Evolutionary conservation across 1,284 basidiomycete genomes (phyloP), one percentile per base, ranked within the genome.

Genomic region (Leccinum solheimii): DNA sequence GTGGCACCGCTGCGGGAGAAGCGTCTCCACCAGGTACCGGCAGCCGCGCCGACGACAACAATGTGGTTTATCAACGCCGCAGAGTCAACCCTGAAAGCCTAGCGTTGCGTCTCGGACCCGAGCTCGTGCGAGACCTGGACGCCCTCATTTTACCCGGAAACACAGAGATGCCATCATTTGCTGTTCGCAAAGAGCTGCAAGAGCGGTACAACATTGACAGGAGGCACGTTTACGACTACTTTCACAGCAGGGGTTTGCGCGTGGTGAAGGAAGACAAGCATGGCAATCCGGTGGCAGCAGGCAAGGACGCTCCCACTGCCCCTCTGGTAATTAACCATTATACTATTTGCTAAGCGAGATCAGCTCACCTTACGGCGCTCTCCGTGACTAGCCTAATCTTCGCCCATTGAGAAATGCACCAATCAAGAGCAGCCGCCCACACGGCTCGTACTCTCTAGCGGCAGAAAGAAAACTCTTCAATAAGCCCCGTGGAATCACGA

Each of bases 221-320:
- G 64, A 78, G 88, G 65, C 88, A 89, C 65, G 84, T 90, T 65
- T 90, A 90, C 68, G 88, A 90, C 71, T 90, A 89, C 72, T 90
- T 88, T 73, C 88, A 90, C 61, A 74, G 72, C 66, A 71, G 74
- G 81, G 88, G 88, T 40, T 73, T 90, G 55, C 82, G 87, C 34
- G 87, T 88, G 38, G 83, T 86, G 14, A 86, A 87, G 65, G 86
- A 88, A 69, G 86, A 87, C 66, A 85, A 82, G 63, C 81, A 83
- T 64, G 80, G 78, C 16, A 81, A 85, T 58, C 62, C 62, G 13
- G 40, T 64, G 49, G 16, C 57, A 8, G 56, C 54, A 23, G 26
- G 7, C 4, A 75, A 62, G 51, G 71, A 76, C 9, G 16, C 53
- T 61, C 58, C 58, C 59, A 58, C 43, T 45, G 43, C 56, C 9